Evolutionary conservation across 495 filamentous ascomycete genomes (phyloP).

Genomic region (Aspergillus steynii): DNA sequence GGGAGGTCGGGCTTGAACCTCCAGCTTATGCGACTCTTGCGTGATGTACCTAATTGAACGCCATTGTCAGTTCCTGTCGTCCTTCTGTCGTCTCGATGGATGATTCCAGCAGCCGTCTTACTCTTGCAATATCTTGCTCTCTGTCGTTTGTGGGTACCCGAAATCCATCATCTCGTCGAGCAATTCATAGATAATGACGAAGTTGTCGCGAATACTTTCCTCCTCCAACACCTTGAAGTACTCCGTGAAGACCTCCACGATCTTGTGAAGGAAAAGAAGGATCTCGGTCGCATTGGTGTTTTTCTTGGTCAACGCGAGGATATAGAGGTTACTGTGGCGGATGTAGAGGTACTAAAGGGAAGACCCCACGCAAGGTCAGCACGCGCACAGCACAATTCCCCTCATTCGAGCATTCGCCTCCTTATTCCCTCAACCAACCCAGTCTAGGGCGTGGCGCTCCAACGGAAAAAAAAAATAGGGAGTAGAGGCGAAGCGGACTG

Average conservation of each 20-base stretch:
- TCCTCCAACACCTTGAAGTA: conserved; percentile 99
- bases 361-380: conserved; percentile 8
- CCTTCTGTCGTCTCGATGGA: neutral
- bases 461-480: neutral
- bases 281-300: conserved; percentile 99
- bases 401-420: neutral
- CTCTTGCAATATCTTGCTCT: conserved; percentile 98
- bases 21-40: conserved; percentile 98
- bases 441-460: neutral
- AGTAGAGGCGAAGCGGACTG: conserved; percentile 9
- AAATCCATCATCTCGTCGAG: conserved; percentile 99
- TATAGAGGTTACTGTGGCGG: conserved; percentile 98
- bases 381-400: neutral
- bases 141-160: conserved; percentile 98
- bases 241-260: conserved; percentile 98
- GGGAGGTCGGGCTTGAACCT: conserved; percentile 97
- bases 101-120: conserved; percentile 32
- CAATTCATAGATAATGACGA: conserved; percentile 98
- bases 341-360: conserved; percentile 91
- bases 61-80: neutral
- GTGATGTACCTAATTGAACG: conserved; percentile 77
- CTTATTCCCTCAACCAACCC: neutral
- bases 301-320: conserved; percentile 96
- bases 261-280: conserved; percentile 94
- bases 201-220: conserved; percentile 99